Base-by-base conservation (phyloP, 129 eudicot species). In the Escallonia herrerae region DNA sequence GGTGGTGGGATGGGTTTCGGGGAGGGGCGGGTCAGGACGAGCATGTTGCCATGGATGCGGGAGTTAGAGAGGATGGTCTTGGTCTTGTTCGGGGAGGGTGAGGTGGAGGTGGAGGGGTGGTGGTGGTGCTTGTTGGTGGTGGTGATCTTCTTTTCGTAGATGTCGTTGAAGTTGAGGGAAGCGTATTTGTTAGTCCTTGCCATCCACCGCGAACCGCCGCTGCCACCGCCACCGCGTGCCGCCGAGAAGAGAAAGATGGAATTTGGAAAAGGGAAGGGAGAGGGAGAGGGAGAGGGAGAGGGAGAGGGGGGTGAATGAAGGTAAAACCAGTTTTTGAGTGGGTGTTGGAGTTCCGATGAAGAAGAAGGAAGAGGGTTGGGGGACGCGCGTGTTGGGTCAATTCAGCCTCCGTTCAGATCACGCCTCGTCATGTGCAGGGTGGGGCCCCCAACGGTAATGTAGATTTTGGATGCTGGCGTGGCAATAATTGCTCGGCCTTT, bases 161-260 rank as follows among this genome's bases (percentile, higher is more conserved):
- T 79, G 65, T 84, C 90, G 82, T 87, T 87, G 83, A 87, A 83
- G 75, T 87, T 87, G 72, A 87, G 72, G 47, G 95, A 83, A 64
- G 85, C 50, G 76, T 87, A 87, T 59, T 87, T 87, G 61, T 87
- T 87, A 79, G 79, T 74, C 76, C 80, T 87, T 78, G 95, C 95
- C 95, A 87, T 87, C 85, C 80, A 87, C 86, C 77, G 7, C 69
- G 67, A 64, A 57, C 54, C 52, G 33, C 82, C 86, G 33, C 33
- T 22, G 51, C 72, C 74, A 12, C 62, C 56, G 59, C 74, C 76
- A 48, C 75, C 76, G 66, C 47, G 67, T 10, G 5, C 38, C 1
- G 42, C 5, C 58, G 45, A 46, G 56, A 41, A 15, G 56, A 65
- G 10, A 53, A 43, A 45, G 39, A n/a, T 2, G 8, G 65, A 59